Percentiles rank a stretch among this genome's conserved stretches.
Conservation (phyloP, 257 asterid species). For the Perilla frutescens region DNA sequence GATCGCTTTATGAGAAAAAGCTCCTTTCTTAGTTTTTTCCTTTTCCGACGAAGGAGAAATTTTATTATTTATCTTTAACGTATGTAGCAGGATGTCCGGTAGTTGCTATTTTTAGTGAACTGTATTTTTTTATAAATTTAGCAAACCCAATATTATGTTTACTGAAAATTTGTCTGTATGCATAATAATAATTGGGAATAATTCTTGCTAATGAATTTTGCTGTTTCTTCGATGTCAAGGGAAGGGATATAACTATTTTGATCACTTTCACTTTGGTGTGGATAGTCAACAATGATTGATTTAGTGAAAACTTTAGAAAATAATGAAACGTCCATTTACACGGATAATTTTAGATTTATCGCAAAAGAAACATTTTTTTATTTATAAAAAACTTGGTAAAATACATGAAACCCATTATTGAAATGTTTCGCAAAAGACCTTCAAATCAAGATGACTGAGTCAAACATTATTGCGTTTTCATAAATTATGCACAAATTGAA, state of each 20-base stretch:
- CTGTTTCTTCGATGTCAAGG: background rate
- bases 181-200: background rate
- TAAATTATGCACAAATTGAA: too few species aligned
- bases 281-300: background rate
- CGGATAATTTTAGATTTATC: too few species aligned
- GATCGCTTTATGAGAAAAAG: conserved; percentile 22
- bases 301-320: background rate
- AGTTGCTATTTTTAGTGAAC: conserved; percentile 13
- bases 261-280: too few species aligned
- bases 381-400: too few species aligned
- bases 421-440: too few species aligned
- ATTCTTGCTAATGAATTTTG: background rate
- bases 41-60: background rate
- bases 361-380: too few species aligned
- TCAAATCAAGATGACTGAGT: too few species aligned
- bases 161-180: background rate
- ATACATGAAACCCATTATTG: too few species aligned
- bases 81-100: conserved; percentile 12
- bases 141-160: background rate
- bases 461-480: too few species aligned
- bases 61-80: background rate
- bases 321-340: background rate
- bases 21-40: conserved; percentile 14
- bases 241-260: background rate
- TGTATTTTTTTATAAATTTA: background rate